Base-by-base conservation (phyloP, 306 rosid genomes). In the Sindora glabra region DNA sequence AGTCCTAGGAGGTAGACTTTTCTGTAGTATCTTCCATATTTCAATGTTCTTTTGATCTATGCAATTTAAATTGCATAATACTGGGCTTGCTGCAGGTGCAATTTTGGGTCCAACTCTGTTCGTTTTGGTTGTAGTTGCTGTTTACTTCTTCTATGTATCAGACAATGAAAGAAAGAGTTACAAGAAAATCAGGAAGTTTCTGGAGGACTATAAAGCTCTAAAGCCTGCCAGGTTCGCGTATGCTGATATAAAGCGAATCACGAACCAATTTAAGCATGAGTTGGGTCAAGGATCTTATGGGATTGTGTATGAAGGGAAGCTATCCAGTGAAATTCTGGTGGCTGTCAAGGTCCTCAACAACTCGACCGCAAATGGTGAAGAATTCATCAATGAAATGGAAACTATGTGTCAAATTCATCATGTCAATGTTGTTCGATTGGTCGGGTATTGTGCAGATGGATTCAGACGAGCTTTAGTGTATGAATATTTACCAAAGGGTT, bases 161-260 rank as follows among this genome's bases (percentile, higher is more conserved):
- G 4, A 3, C 32, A 39, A 0, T 4, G 54, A 64, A 50, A 59
- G 48, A 32, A 21, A 48, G 36, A 42, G 59, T 26, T 69, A 65
- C 29, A 12, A 5, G 3, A 73, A 46, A 30, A 65, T 73, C 15
- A 65, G 53, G 17, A 56, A 10, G 38, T 65, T 65, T 55, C 49
- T 68, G 56, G 59, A 62, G 37, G 66, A 74, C 10, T 67, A 67
- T 25, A 48, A 46, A 54, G 73, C 73, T 48, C 38, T 59, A 4
- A 59, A 56, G 45, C 77, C 71, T 1, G 30, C 79, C 6, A 59
- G 83, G 18, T 69, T 47, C 34, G 40, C 70, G 2, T 73, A 69
- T 33, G 64, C 36, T 0, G 79, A 78, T 48, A 48, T 78, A 40
- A 69, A 42, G 61, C 30, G 37, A 37, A 55, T 65, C 12, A 54